Evolutionary conservation across 192 early-diverging fungal species (phyloP), one percentile per base, ranked within the genome.

Genomic region (Umbelopsis vinacea): DNA sequence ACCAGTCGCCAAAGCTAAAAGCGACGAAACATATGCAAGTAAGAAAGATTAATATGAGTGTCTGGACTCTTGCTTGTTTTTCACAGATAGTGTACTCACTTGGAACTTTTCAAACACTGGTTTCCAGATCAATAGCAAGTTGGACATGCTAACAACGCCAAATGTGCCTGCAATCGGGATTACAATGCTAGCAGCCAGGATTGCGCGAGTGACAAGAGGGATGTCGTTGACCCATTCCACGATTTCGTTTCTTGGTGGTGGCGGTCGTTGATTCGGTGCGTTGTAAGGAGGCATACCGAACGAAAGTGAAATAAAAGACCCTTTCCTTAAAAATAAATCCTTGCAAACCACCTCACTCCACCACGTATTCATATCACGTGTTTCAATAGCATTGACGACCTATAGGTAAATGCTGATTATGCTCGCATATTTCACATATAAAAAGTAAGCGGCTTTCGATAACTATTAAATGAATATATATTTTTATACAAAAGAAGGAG

Each of bases 1-100:
- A 91, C 77, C 17, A 94, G 74, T 22, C 95, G 87, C 90, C 94
- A 95, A 26, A 92, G 47, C 89, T 93, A 80, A 50, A 57, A 14
- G 26, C 55, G 19, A 46, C 5, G 7, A 50, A n/a, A 0, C 4
- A 21, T 9, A 21, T 50, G 48, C 15, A 33, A 46, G n/a, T 29
- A 52, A 23, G 47, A 71, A 5, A 52, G 47, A 6, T 29, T 1
- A 66, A 37, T 24, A 26, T 43, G 6, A 12, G 6, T 43, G 6
- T 43, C 6, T 43, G 0, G 40, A 1, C 2, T 22, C 23, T 6
- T 7, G 12, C 53, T 26, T 3, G 22, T 2, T 5, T 2, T 26
- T 0, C 63, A n/a, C 47, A 38, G 26, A 52, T 6, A 72, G 33
- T 12, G 38, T 2, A 17, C 54, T 19, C 74, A 92, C 85, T 71